Evolutionary conservation across 2,329 filamentous ascomycete species (phyloP).

Genomic region (Sclerotinia subarctica): DNA sequence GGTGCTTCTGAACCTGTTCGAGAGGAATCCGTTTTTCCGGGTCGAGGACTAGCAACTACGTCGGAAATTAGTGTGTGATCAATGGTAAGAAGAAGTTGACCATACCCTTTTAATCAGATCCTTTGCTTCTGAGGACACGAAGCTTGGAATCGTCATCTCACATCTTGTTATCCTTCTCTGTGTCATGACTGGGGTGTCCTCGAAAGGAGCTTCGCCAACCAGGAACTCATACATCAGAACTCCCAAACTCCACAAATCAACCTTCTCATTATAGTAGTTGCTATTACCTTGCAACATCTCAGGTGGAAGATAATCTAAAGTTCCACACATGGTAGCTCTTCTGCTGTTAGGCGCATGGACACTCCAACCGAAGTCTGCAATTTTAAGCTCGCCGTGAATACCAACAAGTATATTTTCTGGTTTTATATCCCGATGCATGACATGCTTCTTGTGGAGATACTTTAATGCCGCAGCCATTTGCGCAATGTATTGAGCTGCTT

Average conservation of each 20-base stretch:
- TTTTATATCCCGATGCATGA: constrained; percentile 97
- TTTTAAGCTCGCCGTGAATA: constrained; percentile 97
- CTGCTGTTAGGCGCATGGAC: constrained; percentile 95
- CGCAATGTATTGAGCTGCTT: constrained; percentile 69
- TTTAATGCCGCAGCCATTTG: constrained; percentile 80
- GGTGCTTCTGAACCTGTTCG: constrained; percentile 83
- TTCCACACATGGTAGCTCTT: constrained; percentile 93
- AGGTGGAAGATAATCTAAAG: constrained; percentile 92
- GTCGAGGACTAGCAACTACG: constrained; percentile 79
- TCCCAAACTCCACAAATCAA: constrained; percentile 93
- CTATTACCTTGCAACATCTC: constrained; percentile 93
- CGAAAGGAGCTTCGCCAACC: constrained; percentile 93
- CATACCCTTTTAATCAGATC: constrained; percentile 88
- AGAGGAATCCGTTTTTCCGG: constrained; percentile 90
- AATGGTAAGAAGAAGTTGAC: constrained; percentile 19
- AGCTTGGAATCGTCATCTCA: constrained; percentile 89
- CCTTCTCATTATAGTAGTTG: constrained; percentile 91
- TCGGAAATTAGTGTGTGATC: constrained; percentile 23
- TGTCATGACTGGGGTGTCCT: constrained; percentile 93
- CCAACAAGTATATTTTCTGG: constrained; percentile 95
- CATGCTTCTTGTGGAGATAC: constrained; percentile 93
- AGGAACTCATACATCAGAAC: constrained; percentile 96
- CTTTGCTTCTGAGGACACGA: constrained; percentile 83
- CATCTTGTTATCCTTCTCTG: constrained; percentile 82
- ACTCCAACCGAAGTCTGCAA: constrained; percentile 97